Evolutionary conservation across 78 protist species (phyloP).

Genomic region (Dictyostelium intermedium): DNA sequence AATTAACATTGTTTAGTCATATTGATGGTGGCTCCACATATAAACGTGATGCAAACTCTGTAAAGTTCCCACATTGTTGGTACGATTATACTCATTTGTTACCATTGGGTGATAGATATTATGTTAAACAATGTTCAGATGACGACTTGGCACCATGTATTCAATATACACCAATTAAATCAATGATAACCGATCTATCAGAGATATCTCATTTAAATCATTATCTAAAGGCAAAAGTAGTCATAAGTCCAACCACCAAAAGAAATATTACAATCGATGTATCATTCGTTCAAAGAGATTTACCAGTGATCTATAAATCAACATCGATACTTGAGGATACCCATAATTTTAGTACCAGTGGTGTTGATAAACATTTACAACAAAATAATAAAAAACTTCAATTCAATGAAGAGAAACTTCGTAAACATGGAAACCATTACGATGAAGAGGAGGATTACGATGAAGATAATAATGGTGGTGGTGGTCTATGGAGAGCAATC

Average conservation of each 20-base stretch:
- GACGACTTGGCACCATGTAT: constrained; percentile 59
- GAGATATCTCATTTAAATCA: not conserved
- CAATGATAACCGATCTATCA: not conserved
- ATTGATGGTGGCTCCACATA: not conserved
- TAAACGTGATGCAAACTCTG: not conserved
- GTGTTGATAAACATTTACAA: not conserved
- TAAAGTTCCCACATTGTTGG: constrained; percentile 33
- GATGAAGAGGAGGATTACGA: not conserved
- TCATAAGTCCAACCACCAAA: not conserved
- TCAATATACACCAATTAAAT: not conserved
- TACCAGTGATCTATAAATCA: not conserved
- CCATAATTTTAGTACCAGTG: not conserved
- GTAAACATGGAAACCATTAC: not conserved
- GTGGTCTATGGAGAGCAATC: not conserved
- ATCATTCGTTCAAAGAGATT: not conserved
- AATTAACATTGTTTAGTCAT: constrained; percentile 26
- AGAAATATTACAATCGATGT: not conserved
- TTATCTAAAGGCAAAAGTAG: not conserved
- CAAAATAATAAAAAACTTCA: not conserved
- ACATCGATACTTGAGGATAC: not conserved
- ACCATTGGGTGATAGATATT: not conserved
- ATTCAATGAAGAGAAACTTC: not conserved
- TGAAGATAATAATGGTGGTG: no score
- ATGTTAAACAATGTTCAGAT: not conserved
- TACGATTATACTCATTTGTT: not conserved